Base-by-base conservation (phyloP, 768 basidiomycete species). In the Naganishia onofrii region DNA sequence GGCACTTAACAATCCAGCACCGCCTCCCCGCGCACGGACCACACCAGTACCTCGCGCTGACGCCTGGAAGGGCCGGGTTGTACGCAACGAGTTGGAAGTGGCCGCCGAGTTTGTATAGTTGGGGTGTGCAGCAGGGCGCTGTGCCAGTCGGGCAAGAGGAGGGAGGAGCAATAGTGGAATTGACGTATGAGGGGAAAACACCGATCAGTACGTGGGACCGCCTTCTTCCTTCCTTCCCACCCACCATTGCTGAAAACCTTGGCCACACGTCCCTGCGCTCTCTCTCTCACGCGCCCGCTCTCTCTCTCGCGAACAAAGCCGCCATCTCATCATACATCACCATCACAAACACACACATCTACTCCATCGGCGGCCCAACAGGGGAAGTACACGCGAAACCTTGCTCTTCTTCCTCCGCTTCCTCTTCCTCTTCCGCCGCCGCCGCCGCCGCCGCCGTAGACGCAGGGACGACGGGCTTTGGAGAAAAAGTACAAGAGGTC, bases 331-430 rank as follows among this genome's bases (percentile, higher is more conserved):
- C 77, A 0, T 78, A 78, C 70, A 70, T 78, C n/a, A 66, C 76
- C 0, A 54, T 76, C 17, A 63, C 48, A 48, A 46, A 66, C 19
- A 34, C 68, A 0, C 67, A 72, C 21, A 66, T 78, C 44, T 76
- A 76, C 66, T 75, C 75, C 6, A 75, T 75, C 19, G 77, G 77
- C n/a, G 77, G 77, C 1, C 77, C 77, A 0, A 74, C 75, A n/a
- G 77, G 75, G 0, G 76, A 78, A 52, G 51, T 75, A 5, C 75
- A 76, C 56, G 42, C 52, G 0, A 48, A 53, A 19, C 67, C 70
- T 0, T n/a, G n/a, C n/a, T n/a, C n/a, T n/a, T n/a, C n/a, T n/a
- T n/a, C n/a, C n/a, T n/a, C n/a, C n/a, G n/a, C n/a, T n/a, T n/a
- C n/a, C n/a, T n/a, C n/a, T n/a, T n/a, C n/a, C n/a, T n/a, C n/a